A percentile compares a stretch with the other conserved stretches of the same genome.
These are phyloP conservation scores for Colletotrichum orchidophilum DNA, from an alignment of 2,329 filamentous ascomycete genomes.

Conservation along the genomic window DNA sequence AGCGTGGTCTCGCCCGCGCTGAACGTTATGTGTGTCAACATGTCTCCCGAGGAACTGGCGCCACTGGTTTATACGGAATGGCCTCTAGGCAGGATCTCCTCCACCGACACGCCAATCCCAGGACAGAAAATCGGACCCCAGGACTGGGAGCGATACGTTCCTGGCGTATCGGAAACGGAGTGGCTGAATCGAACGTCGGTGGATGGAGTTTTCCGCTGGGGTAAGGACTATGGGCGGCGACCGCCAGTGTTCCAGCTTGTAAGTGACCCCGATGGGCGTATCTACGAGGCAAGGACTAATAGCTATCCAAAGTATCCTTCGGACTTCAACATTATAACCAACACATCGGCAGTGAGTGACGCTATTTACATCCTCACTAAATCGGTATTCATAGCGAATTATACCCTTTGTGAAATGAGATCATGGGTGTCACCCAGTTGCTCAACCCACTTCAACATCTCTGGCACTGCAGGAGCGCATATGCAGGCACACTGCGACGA, in stretches of 20 bases:
- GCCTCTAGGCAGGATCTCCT: slow-evolving; percentile 51
- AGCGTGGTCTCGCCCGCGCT: slow-evolving; percentile 76
- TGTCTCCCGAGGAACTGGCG: slow-evolving; percentile 65
- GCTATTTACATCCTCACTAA: slow-evolving; percentile 75
- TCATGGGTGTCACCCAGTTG: slow-evolving; percentile 73
- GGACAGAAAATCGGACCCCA: slow-evolving; percentile 44
- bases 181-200: slow-evolving; percentile 68
- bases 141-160: slow-evolving; percentile 52
- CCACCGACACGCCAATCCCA: slow-evolving; percentile 43
- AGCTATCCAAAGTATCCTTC: slow-evolving; percentile 56
- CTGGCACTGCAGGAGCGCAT: slow-evolving; percentile 64
- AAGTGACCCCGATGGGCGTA: slow-evolving; percentile 37
- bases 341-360: slow-evolving; percentile 57
- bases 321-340: slow-evolving; percentile 73
- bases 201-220: slow-evolving; percentile 78
- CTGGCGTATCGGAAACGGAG: slow-evolving; percentile 41
- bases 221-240: slow-evolving; percentile 56
- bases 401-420: slow-evolving; percentile 74
- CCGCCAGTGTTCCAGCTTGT: slow-evolving; percentile 63
- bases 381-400: slow-evolving; percentile 51
- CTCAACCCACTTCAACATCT: slow-evolving; percentile 68
- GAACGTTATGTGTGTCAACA: slow-evolving; percentile 78
- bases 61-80: slow-evolving; percentile 73
- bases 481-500: slow-evolving; percentile 72
- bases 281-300: neutral